A percentile compares a stretch with the other conserved stretches of the same genome.
These are phyloP conservation scores for Boletus sensibilis DNA, from an alignment of 768 basidiomycete species.

Conservation along the genomic window DNA sequence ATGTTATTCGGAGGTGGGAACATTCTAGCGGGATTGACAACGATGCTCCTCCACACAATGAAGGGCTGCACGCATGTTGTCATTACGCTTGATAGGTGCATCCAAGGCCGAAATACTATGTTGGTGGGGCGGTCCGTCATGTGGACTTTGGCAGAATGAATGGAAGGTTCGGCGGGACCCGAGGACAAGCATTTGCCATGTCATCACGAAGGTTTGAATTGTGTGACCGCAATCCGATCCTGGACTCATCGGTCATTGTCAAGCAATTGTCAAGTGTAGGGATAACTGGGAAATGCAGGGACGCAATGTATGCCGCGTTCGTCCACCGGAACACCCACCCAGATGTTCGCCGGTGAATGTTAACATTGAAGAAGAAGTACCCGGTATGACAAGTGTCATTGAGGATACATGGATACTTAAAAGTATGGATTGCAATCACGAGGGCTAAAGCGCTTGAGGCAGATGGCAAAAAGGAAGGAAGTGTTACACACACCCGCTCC, in stretches of 20 bases:
- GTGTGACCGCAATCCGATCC: neutral
- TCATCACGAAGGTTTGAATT: neutral
- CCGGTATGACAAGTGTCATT: conserved; percentile 6
- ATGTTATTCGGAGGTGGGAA: too few relatives aligned
- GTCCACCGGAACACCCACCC: neutral
- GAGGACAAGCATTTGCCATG: neutral
- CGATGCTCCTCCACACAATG: too few relatives aligned
- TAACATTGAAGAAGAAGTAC: neutral
- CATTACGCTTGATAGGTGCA: too few relatives aligned
- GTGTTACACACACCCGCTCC: too few relatives aligned
- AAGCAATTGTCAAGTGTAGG: neutral
- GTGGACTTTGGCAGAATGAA: neutral
- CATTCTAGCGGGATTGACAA: too few relatives aligned
- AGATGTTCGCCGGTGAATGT: neutral
- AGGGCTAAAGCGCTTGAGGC: conserved; percentile 6
- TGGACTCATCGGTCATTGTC: neutral
- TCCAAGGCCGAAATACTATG: too few relatives aligned
- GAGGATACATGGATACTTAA: conserved; percentile 21
- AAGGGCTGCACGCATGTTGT: too few relatives aligned
- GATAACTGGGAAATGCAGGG: too few relatives aligned
- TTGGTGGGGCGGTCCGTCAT: too few relatives aligned
- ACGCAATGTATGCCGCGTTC: neutral
- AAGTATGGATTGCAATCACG: conserved; percentile 30
- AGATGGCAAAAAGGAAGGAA: conserved; percentile 9
- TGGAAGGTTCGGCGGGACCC: neutral